Base-by-base conservation (phyloP, 306 rosid genomes). In the Carpinus viminea region DNA sequence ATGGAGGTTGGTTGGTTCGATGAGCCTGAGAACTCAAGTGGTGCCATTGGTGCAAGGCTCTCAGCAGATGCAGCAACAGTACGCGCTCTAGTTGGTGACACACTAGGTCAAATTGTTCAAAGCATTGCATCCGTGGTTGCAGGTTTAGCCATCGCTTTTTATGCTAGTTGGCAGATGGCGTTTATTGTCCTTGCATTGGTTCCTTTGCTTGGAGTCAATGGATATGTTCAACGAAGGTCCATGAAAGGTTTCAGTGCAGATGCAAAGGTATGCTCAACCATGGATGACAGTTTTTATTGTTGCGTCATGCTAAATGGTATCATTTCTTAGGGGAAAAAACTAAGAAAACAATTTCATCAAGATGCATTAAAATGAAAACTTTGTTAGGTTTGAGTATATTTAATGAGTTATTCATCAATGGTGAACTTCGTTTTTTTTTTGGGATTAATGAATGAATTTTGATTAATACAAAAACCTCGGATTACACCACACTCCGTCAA, bases 1-100 rank as follows among this genome's bases (percentile, higher is more conserved):
- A 93, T 88, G 97, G 98, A 93, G 69, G 89, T 91, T n/a, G 82
- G 91, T 50, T 93, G 98, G 98, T 93, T 93, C 28, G 97, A 93
- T 85, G 96, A 88, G 79, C 89, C 97, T 45, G 89, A 82, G 56
- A 84, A 93, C 83, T 90, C 98, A 2, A 93, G 98, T 5, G 98
- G 97, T 12, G 78, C 84, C 1, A 43, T 93, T 76, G 98, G 98
- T 68, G 91, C 98, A 4, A 88, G 96, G 85, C 93, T 93, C 56
- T 91, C 98, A 7, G 85, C 92, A 3, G 98, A 93, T 80, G 97
- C 98, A 50, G 93, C 98, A 28, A 68, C 84, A 1, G 96, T 93
- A 12, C 91, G 98, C 0, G 90, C 97, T 34, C 83, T 93, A 55
- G 96, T 93, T 46, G 97, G 97, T 4, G 92, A 93, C 57, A 88